phyloP scores from a whole-genome alignment of 2,329 filamentous ascomycete species.

The Cadophora sp. region DNA sequence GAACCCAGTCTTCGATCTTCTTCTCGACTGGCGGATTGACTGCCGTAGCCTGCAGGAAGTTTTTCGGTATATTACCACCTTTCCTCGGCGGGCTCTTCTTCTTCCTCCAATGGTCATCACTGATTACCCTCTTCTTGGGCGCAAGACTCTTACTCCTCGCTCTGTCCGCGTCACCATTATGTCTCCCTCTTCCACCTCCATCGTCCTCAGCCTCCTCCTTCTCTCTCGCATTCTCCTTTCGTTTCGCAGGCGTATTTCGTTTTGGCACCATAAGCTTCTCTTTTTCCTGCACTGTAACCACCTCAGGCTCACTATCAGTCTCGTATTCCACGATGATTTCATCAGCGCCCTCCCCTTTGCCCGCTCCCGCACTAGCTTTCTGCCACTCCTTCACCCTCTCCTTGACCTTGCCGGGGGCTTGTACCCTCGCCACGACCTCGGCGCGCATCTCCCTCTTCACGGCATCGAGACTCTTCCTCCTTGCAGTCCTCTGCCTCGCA shows the following conservation, averaged over 20 bases:
- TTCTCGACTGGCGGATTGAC: constrained; percentile 61
- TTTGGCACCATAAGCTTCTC: constrained; percentile 6
- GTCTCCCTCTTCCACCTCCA: constrained; percentile 1
- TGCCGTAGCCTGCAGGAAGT: constrained; percentile 60
- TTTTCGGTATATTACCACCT: constrained; percentile 56
- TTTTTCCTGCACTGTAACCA: constrained; percentile 11
- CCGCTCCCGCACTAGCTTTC: constrained; percentile 73
- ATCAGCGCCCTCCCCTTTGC: constrained; percentile 58
- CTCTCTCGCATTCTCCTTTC: constrained; percentile 53
- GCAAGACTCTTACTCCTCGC: constrained; percentile 38
- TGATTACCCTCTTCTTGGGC: constrained; percentile 91
- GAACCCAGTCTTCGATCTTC: constrained; percentile 69
- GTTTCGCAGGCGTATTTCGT: constrained; percentile 49
- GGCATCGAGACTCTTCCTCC: constrained; percentile 64
- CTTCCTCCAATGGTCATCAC: constrained; percentile 85
- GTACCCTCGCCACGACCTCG: constrained; percentile 63
- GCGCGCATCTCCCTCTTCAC: constrained; percentile 61
- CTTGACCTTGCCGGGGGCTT: constrained; percentile 70
- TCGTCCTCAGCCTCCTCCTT: constrained; percentile 44
- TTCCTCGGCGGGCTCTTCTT: constrained; percentile 56
- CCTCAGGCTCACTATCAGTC: constrained; percentile 64
- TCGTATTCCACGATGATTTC: constrained; percentile 67
- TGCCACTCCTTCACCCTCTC: constrained; percentile 88
- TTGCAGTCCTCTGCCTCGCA: constrained; percentile 53
- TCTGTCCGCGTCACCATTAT: constrained; percentile 27